Percentiles rank a stretch among this genome's conserved stretches.
Conservation (phyloP, 1,284 basidiomycete species). For the Boletus holoroseus region DNA sequence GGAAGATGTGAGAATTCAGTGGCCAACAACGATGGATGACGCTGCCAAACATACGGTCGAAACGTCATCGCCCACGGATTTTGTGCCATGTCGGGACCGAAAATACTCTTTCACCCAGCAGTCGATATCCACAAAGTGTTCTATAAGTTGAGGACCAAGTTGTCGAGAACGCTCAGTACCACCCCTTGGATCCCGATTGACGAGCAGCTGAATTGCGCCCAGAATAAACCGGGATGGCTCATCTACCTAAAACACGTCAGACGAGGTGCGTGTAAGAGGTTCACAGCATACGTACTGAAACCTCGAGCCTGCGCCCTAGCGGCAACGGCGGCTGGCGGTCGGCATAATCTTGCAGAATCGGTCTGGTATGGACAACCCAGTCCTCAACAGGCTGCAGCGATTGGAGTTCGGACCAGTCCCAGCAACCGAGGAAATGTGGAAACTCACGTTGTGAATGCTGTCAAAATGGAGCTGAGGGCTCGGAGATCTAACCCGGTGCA, state of each 20-base stretch:
- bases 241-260: conserved; percentile 21
- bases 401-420: not conserved
- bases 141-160: conserved; percentile 31
- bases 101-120: conserved; percentile 29
- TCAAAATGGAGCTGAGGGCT: conserved; percentile 5
- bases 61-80: conserved; percentile 16
- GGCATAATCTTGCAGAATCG: conserved; percentile 28
- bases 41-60: conserved; percentile 17
- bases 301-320: conserved; percentile 23
- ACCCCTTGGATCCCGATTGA: conserved; percentile 23
- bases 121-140: conserved; percentile 31
- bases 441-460: conserved; percentile 7
- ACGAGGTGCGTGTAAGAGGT: not conserved
- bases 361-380: conserved; percentile 25
- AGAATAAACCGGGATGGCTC: conserved; percentile 26
- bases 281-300: conserved; percentile 19
- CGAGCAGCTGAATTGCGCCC: conserved; percentile 28
- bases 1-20: not conserved
- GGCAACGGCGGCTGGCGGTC: conserved; percentile 26
- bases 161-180: conserved; percentile 16
- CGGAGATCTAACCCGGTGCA: not conserved
- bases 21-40: not conserved
- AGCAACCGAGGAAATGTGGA: not conserved
- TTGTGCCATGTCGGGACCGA: conserved; percentile 19
- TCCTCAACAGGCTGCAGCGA: conserved; percentile 16